phyloP scores from a whole-genome alignment of 164 flowering plant genomes.

The Macadamia tetraphylla region DNA sequence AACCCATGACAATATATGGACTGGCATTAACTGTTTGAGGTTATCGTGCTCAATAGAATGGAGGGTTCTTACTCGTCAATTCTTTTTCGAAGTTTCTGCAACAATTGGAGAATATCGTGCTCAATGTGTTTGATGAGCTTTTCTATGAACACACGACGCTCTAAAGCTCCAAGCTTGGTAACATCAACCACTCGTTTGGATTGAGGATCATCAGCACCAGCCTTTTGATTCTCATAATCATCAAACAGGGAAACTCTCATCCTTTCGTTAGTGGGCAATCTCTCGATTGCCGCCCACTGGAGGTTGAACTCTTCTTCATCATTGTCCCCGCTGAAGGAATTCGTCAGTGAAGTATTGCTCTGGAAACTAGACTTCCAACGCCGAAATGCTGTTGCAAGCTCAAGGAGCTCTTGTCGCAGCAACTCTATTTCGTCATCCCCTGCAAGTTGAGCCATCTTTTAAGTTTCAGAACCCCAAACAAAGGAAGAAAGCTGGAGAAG shows the following conservation, averaged over 20 bases:
- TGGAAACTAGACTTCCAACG: constrained; percentile 25
- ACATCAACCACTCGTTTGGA: constrained; percentile 30
- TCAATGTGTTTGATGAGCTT: constrained; percentile 68
- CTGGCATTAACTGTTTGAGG: too few relatives aligned
- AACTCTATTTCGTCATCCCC: too few relatives aligned
- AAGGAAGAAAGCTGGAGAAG: too few relatives aligned
- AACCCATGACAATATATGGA: too few relatives aligned
- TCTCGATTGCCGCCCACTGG: constrained; percentile 71
- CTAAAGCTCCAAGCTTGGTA: constrained; percentile 45
- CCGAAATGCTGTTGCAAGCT: too few relatives aligned
- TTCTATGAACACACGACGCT: constrained; percentile 40
- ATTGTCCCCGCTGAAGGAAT: constrained; percentile 23
- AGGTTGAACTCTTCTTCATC: constrained; percentile 22
- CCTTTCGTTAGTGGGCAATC: constrained; percentile 49
- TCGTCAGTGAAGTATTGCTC: constrained; percentile 21
- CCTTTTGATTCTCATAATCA: background rate
- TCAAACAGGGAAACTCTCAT: constrained; percentile 46
- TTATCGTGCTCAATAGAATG: too few relatives aligned
- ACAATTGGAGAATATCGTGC: constrained; percentile 50
- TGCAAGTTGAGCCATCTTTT: too few relatives aligned
- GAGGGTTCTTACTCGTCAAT: constrained; percentile 43
- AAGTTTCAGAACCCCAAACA: too few relatives aligned
- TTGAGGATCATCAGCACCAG: background rate
- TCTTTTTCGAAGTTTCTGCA: constrained; percentile 51
- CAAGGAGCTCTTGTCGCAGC: too few relatives aligned